A percentile compares a stretch with the other conserved stretches of the same genome.
These are phyloP conservation scores for Fusarium torreyae DNA, from an alignment of 2,329 filamentous ascomycete genomes.

Conservation along the genomic window DNA sequence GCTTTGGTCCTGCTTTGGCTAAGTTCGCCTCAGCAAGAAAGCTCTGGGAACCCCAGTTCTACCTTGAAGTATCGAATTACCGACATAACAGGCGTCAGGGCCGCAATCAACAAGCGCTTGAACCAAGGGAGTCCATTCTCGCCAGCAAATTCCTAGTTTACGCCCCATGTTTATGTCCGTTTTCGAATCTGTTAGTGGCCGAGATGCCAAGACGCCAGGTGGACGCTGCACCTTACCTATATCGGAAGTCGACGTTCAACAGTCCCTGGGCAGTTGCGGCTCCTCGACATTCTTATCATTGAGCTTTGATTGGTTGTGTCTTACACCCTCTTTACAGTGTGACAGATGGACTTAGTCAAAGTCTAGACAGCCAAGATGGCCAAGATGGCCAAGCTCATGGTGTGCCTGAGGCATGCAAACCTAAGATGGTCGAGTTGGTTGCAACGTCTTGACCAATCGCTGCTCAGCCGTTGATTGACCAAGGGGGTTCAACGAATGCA, in stretches of 20 bases:
- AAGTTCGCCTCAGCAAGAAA: conserved; percentile 11
- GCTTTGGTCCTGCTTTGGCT: conserved; percentile 14
- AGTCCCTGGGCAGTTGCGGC: conserved; percentile 33
- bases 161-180: conserved; percentile 11
- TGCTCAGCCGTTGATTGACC: conserved; percentile 19
- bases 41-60: neutral
- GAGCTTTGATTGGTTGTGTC: conserved; percentile 25
- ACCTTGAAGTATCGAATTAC: conserved; percentile 3
- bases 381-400: conserved; percentile 1
- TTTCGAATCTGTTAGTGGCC: conserved; percentile 11
- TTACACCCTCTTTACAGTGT: conserved; percentile 17
- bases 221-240: conserved; percentile 40
- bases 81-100: conserved; percentile 1
- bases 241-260: conserved; percentile 44
- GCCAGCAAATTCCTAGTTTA: conserved; percentile 8
- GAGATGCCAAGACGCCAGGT: conserved; percentile 30
- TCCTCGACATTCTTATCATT: conserved; percentile 42
- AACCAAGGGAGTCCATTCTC: neutral
- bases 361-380: neutral
- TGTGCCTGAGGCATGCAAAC: conserved; percentile 33
- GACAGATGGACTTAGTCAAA: conserved; percentile 26
- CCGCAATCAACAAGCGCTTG: conserved; percentile 9
- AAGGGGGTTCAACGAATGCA: conserved; percentile 24
- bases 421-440: neutral
- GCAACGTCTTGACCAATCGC: conserved; percentile 18